These are phyloP conservation scores for Metschnikowia chrysomelidarum DNA, from an alignment of 805 yeast species.

Conservation along the genomic window DNA sequence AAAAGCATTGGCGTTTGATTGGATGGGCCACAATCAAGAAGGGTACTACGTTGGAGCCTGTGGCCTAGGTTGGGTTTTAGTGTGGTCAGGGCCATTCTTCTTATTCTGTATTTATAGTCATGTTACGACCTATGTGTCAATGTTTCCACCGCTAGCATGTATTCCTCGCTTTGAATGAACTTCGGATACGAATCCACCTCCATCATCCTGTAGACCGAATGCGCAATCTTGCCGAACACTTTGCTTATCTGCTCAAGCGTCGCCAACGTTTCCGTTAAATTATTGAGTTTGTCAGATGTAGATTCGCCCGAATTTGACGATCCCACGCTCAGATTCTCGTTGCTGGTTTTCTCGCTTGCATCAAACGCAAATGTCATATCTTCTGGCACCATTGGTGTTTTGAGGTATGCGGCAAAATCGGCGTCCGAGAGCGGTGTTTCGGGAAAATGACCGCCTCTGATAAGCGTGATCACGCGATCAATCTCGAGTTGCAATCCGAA, in stretches of 20 bases:
- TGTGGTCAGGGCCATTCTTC: constrained; percentile 3
- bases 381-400: constrained; percentile 14
- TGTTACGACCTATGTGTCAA: constrained; percentile 12
- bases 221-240: constrained; percentile 48
- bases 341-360: neutral
- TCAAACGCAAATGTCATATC: constrained; percentile 8
- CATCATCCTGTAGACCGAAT: constrained; percentile 56
- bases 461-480: constrained; percentile 28
- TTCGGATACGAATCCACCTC: constrained; percentile 73
- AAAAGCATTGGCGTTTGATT: constrained; percentile 99
- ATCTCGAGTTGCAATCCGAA: constrained; percentile 47
- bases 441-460: constrained; percentile 2
- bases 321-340: constrained; percentile 5
- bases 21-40: constrained; percentile 99
- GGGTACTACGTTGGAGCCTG: constrained; percentile 86
- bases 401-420: constrained; percentile 13
- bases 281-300: constrained; percentile 1
- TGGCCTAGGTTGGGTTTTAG: constrained; percentile 45
- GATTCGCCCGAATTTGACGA: constrained; percentile 8
- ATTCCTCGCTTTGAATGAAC: constrained; percentile 42
- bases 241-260: constrained; percentile 17
- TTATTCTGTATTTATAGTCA: constrained; percentile 16
- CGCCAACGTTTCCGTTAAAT: constrained; percentile 9
- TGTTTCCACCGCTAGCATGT: constrained; percentile 18
- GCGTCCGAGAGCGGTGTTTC: constrained; percentile 7